Percentiles rank a stretch among this genome's conserved stretches.
These are phyloP conservation scores for Neurospora sp. DNA, from an alignment of 495 filamentous ascomycete species.

Conservation along the genomic window DNA sequence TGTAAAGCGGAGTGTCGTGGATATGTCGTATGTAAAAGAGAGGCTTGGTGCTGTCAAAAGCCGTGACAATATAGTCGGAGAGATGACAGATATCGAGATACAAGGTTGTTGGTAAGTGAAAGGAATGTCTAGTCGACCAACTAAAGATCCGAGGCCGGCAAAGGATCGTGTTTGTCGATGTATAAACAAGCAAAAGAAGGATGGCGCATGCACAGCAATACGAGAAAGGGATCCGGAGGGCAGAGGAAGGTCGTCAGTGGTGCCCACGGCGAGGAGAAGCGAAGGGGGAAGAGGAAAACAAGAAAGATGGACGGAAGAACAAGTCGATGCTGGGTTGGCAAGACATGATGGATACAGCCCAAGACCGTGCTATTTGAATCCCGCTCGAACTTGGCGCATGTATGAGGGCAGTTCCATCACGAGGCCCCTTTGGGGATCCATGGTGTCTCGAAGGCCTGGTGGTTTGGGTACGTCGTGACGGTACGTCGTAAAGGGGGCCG, in stretches of 20 bases:
- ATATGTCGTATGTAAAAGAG: neutral
- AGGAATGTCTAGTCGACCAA: neutral
- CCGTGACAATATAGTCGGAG: neutral
- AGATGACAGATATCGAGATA: neutral
- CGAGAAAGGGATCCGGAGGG: conserved; percentile 1
- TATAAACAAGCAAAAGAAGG: conserved; percentile 4
- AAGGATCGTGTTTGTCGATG: neutral
- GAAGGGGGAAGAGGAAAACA: conserved; percentile 6
- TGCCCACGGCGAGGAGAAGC: neutral
- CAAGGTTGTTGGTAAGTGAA: neutral
- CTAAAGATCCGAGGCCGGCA: neutral
- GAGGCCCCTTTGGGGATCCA: conserved; percentile 1
- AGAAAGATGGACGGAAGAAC: conserved; percentile 2
- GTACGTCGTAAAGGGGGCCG: conserved; percentile 10
- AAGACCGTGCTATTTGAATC: conserved; percentile 11
- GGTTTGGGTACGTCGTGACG: conserved; percentile 5
- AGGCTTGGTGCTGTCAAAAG: neutral
- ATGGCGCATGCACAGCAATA: conserved; percentile 7
- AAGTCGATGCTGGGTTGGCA: conserved; percentile 6
- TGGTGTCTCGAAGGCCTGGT: conserved; percentile 10
- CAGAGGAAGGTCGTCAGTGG: neutral
- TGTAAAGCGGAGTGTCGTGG: neutral
- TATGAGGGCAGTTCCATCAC: conserved; percentile 9
- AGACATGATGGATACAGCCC: conserved; percentile 7
- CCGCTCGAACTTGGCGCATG: conserved; percentile 7